Base-by-base conservation (phyloP, 257 asterid genomes). In the Ilex asprella region DNA sequence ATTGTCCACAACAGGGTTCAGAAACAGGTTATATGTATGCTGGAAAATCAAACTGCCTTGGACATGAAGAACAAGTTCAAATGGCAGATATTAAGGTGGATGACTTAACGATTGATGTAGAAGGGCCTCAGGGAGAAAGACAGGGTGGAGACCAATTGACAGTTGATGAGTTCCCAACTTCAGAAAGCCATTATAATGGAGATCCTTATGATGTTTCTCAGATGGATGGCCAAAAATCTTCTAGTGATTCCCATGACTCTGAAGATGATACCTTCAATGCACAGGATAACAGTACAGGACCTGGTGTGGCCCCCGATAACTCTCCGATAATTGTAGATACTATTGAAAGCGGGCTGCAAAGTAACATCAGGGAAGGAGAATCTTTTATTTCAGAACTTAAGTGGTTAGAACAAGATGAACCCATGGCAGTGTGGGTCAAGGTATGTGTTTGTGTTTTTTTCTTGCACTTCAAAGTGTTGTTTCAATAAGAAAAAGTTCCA, bases 361-460 rank as follows among this genome's bases (percentile, higher is more conserved):
- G 67, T 68, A 68, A 67, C 64, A 66, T 64, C 76, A 83, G 64
- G 65, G 89, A 78, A 77, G 71, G 70, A 55, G 71, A 68, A 59
- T 66, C 78, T 63, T 76, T 76, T 51, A 76, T 59, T 59, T 67
- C 78, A 0, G 86, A 74, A 62, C 72, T 75, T 53, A 77, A 71
- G 68, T 76, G 69, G 66, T 70, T 85, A n/a, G 92, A 82, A 77
- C 75, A 63, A 60, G 97, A 81, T 67, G 91, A 84, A 60, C 78
- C 96, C 56, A 75, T 78, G 65, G 95, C 99, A 21, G 96, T 93
- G 61, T 93, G 99, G 99, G 97, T 89, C 53, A 93, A 93, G 97
- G 99, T 93, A 78, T 43, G 57, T 49, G 66, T 64, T 59, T 27
- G 32, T 65, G 15, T 29, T 7, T 21, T 4, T 7, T 7, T 7